phyloP scores from a whole-genome alignment of 75 land plant genomes.

The Picea sitchensis region DNA sequence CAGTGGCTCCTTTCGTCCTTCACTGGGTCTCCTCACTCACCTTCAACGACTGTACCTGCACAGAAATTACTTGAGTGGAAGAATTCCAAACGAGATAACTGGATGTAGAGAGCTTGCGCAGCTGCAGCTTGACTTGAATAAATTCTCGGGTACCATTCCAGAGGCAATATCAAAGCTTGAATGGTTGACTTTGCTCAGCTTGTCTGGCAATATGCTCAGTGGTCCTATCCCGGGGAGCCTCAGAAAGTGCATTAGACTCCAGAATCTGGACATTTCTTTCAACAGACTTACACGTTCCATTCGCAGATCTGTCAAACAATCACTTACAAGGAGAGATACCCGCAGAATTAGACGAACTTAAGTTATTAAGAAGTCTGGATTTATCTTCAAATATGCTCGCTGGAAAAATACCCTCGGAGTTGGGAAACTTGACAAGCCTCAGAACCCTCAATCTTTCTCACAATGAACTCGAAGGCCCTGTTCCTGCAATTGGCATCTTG shows the following conservation, averaged over 20 bases:
- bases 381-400: conserved; percentile 42
- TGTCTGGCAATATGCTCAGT: conserved; percentile 56
- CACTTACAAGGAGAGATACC: conserved; percentile 53
- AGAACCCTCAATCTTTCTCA: conserved; percentile 50
- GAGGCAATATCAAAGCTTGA: conserved; percentile 36
- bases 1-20: conserved; percentile 48
- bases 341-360: conserved; percentile 21
- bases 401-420: conserved; percentile 50
- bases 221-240: conserved; percentile 59
- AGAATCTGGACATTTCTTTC: conserved; percentile 43
- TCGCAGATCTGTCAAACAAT: conserved; percentile 56
- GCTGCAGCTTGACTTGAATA: conserved; percentile 44
- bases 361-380: conserved; percentile 34
- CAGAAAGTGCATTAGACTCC: conserved; percentile 20
- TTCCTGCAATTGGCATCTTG: conserved; percentile 39
- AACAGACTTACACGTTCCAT: conserved; percentile 59
- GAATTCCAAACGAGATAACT: conserved; percentile 45
- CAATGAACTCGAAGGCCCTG: conserved; percentile 53
- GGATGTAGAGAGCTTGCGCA: conserved; percentile 37
- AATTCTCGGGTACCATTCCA: conserved; percentile 59
- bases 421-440: conserved; percentile 36
- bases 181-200: conserved; percentile 37
- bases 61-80: conserved; percentile 47
- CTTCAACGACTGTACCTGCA: conserved; percentile 50
- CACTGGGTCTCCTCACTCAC: conserved; percentile 35